phyloP scores from a whole-genome alignment of 805 yeast species.

The Saccharomycopsis olivae region DNA sequence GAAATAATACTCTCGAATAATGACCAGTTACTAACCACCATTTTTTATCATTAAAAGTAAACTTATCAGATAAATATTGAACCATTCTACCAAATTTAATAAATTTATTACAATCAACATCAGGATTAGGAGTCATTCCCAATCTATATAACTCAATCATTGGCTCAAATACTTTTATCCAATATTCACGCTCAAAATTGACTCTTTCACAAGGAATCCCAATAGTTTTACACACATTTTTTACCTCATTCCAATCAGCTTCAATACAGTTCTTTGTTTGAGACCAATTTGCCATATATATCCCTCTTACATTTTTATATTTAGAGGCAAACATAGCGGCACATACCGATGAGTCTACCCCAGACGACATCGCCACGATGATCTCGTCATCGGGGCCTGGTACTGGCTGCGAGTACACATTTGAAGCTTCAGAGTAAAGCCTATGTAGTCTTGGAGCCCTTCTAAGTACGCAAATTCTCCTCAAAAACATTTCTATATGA shows the following conservation, averaged over 20 bases:
- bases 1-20: constrained; percentile 45
- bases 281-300: constrained; percentile 93
- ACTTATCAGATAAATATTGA: constrained; percentile 35
- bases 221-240: constrained; percentile 46
- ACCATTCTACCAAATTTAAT: constrained; percentile 81
- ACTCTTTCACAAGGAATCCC: constrained; percentile 64
- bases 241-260: constrained; percentile 81
- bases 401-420: constrained; percentile 27
- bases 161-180: constrained; percentile 88
- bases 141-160: constrained; percentile 63
- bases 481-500: too few relatives aligned
- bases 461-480: too few relatives aligned
- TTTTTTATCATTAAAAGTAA: constrained; percentile 20
- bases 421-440: too few relatives aligned
- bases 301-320: constrained; percentile 50
- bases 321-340: constrained; percentile 57
- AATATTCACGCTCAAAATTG: constrained; percentile 82
- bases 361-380: constrained; percentile 88
- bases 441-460: too few relatives aligned
- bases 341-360: constrained; percentile 88
- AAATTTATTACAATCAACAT: constrained; percentile 72
- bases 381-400: constrained; percentile 51
- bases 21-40: constrained; percentile 95
- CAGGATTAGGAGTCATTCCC: constrained; percentile 93
- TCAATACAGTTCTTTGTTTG: constrained; percentile 64